Base-by-base conservation (phyloP, 495 filamentous ascomycete genomes). In the Penicillium angulare region DNA sequence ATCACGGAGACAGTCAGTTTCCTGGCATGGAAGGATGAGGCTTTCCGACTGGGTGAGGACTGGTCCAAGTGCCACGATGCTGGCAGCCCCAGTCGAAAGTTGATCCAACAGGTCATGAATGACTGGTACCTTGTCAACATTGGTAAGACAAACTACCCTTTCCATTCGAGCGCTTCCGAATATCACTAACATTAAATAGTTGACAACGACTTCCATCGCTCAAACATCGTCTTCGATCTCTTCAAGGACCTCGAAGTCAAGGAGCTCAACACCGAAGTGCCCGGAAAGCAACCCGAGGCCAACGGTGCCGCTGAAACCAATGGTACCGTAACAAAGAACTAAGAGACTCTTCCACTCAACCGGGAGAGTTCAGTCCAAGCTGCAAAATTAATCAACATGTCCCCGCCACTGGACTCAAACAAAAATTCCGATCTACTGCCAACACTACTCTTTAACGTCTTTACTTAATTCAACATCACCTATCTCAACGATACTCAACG, bases 11-110 rank as follows among this genome's bases (percentile, higher is more conserved):
- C 90, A 6, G 84, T 97, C 68, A 93, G 88, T 71, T 99, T 99
- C 81, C 69, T 99, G 46, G 95, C 95, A 21, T 99, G 95, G 95
- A 96, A 96, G 74, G 95, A 99, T 56, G 95, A 99, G 66, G 95
- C 95, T 13, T 99, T 86, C 72, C 83, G 86, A 48, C 81, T 99
- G 18, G 95, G 95, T 38, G 78, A 86, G 44, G 92, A 97, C 60
- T 99, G 95, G 95, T 86, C 89, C 18, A 87, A 88, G 55, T 97
- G 95, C 61, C 86, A 96, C 60, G 81, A 89, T 34, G 78, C 86
- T 47, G 73, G 71, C 16, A 92, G 80, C 57, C 85, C 89, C n/a
- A 93, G 87, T 55, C 85, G 95, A 31, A 79, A 86, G 56, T 66
- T 97, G 45, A 87, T 99, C 52, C 79, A 89, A 53, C 75, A 79